phyloP scores from a whole-genome alignment of 352 stramenopile genomes.

The Lagenidium sp. region DNA sequence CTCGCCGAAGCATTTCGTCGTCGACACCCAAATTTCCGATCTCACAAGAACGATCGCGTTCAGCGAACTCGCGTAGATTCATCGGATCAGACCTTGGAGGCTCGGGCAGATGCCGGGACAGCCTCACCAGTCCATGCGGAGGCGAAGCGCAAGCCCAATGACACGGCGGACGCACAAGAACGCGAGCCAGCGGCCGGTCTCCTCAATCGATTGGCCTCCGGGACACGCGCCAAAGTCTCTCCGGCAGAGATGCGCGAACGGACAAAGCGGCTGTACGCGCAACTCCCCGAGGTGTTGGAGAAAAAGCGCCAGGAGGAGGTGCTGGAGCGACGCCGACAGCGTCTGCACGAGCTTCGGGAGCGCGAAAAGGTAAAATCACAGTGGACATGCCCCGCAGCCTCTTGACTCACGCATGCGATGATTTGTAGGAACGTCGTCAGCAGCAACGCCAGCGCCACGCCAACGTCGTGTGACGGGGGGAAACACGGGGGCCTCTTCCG shows the following conservation, averaged over 20 bases:
- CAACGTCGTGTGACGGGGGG: background rate
- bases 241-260: conserved; percentile 57
- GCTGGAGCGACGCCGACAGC: conserved; percentile 45
- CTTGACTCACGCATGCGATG: conserved; percentile 1
- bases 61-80: conserved; percentile 20
- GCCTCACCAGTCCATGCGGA: background rate
- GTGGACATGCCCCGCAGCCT: too few species aligned
- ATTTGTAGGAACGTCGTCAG: conserved; percentile 31
- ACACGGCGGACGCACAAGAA: background rate
- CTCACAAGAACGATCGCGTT: conserved; percentile 14
- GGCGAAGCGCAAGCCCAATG: background rate
- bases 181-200: conserved; percentile 7
- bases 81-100: too few species aligned
- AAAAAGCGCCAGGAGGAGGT: conserved; percentile 66
- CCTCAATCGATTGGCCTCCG: conserved; percentile 35
- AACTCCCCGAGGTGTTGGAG: conserved; percentile 68
- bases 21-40: conserved; percentile 48
- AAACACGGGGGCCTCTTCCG: background rate
- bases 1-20: conserved; percentile 52
- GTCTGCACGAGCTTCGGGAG: conserved; percentile 52
- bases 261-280: conserved; percentile 48
- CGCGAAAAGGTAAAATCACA: conserved; percentile 46
- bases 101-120: conserved; percentile 11
- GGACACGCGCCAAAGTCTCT: conserved; percentile 46
- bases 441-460: conserved; percentile 38